Conservation (phyloP, 768 basidiomycete species). For the Rhizopogon vulgaris region DNA sequence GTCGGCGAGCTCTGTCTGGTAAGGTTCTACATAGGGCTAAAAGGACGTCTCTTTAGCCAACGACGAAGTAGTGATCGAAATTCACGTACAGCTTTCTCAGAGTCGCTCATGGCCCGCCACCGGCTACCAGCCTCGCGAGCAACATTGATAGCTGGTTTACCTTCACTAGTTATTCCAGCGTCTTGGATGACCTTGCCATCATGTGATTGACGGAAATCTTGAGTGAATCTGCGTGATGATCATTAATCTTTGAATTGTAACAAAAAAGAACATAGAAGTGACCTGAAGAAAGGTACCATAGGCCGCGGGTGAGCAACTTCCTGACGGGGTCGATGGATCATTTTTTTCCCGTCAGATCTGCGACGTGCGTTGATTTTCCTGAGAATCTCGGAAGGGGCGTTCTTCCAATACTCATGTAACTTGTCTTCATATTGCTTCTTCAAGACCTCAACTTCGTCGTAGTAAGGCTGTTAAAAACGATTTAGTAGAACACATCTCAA, state of each 20-base stretch:
- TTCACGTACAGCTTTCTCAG: conserved; percentile 26
- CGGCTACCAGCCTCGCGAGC: conserved; percentile 13
- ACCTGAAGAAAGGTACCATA: conserved; percentile 20
- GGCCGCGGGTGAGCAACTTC: not conserved
- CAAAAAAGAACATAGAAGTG: not conserved
- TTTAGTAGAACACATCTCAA: not conserved
- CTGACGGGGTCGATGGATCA: conserved; percentile 4
- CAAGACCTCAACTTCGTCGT: conserved; percentile 13
- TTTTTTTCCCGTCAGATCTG: conserved; percentile 17
- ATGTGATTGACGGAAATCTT: conserved; percentile 10
- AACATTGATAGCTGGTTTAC: conserved; percentile 1
- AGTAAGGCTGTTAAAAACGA: conserved; percentile 17
- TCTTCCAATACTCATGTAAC: conserved; percentile 23
- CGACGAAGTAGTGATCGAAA: not conserved
- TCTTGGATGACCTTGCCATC: conserved; percentile 13
- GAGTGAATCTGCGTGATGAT: conserved; percentile 12
- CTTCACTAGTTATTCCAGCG: conserved; percentile 2
- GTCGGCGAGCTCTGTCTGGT: not conserved
- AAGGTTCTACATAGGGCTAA: conserved; percentile 7
- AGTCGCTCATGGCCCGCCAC: conserved; percentile 26
- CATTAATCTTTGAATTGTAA: not conserved
- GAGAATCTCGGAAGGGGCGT: conserved; percentile 13
- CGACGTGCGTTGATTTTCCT: conserved; percentile 29
- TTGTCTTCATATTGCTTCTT: conserved; percentile 15
- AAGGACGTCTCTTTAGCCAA: not conserved